These are phyloP conservation scores for Xylaria arbuscula DNA, from an alignment of 2,329 filamentous ascomycete genomes.

Conservation along the genomic window DNA sequence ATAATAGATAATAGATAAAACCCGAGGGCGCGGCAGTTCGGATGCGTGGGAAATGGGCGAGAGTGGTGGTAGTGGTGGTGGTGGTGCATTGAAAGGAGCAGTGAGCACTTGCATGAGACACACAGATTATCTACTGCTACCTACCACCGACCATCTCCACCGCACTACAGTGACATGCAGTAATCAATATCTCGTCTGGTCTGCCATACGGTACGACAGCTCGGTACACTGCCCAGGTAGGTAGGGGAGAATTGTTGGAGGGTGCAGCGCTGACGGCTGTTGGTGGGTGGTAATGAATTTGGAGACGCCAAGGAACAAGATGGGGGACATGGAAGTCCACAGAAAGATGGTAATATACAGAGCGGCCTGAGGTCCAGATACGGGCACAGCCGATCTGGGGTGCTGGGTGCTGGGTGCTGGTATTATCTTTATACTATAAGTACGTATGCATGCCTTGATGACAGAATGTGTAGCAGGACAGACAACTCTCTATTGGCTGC, in stretches of 20 bases:
- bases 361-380: neutral
- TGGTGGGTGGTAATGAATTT: constrained; percentile 30
- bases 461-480: neutral
- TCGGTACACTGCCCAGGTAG: neutral
- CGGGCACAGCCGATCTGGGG: neutral
- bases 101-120: constrained; percentile 25
- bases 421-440: too few relatives aligned
- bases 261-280: constrained; percentile 6
- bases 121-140: neutral
- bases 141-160: neutral
- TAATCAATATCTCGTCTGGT: constrained; percentile 15
- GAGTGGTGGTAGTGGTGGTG: constrained; percentile 6
- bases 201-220: constrained; percentile 18
- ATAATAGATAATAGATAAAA: constrained; percentile 16
- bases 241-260: constrained; percentile 2
- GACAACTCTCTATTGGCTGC: constrained; percentile 3
- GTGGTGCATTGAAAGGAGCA: constrained; percentile 30
- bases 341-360: constrained; percentile 5
- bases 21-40: constrained; percentile 26
- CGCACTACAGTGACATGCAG: constrained; percentile 4
- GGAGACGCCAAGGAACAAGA: constrained; percentile 34
- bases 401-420: too few relatives aligned
- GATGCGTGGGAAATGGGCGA: constrained; percentile 20
- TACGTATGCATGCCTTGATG: constrained; percentile 3
- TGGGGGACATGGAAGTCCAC: constrained; percentile 15